A percentile compares a stretch with the other conserved stretches of the same genome.
Evolutionary conservation across 2,329 filamentous ascomycete genomes (phyloP).

Genomic region (Diplocarpon rosae): DNA sequence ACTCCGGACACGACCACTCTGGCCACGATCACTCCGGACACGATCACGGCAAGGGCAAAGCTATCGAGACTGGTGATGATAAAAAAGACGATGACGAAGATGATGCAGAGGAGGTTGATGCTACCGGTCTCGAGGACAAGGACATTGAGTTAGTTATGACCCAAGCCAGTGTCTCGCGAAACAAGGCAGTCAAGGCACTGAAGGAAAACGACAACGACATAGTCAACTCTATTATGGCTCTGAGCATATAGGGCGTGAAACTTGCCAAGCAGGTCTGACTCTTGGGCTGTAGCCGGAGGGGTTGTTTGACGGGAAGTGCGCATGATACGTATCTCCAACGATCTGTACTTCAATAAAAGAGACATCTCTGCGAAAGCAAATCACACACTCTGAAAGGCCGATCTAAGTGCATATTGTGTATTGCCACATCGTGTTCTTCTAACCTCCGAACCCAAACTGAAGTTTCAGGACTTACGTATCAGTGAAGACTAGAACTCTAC

Average conservation of each 20-base stretch:
- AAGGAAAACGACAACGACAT: conserved; percentile 99
- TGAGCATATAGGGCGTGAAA: conserved; percentile 56
- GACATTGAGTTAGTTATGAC: conserved; percentile 99
- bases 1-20: conserved; percentile 43
- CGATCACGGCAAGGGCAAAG: conserved; percentile 56
- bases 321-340: neutral
- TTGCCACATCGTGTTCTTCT: no score
- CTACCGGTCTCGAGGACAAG: conserved; percentile 91
- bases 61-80: conserved; percentile 54
- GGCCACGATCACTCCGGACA: conserved; percentile 61
- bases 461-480: no score
- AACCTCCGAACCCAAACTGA: no score
- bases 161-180: conserved; percentile 90
- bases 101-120: conserved; percentile 91
- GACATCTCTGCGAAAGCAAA: neutral
- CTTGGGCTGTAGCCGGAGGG: neutral
- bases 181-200: conserved; percentile 97
- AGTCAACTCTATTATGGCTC: conserved; percentile 99
- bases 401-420: no score
- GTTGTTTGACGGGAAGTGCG: conserved; percentile 1
- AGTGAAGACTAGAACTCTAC: no score
- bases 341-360: neutral
- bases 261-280: conserved; percentile 5
- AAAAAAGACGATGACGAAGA: conserved; percentile 73
- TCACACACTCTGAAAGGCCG: no score